Conservation (phyloP, 208 protist genomes). For the Leishmania arabica region DNA sequence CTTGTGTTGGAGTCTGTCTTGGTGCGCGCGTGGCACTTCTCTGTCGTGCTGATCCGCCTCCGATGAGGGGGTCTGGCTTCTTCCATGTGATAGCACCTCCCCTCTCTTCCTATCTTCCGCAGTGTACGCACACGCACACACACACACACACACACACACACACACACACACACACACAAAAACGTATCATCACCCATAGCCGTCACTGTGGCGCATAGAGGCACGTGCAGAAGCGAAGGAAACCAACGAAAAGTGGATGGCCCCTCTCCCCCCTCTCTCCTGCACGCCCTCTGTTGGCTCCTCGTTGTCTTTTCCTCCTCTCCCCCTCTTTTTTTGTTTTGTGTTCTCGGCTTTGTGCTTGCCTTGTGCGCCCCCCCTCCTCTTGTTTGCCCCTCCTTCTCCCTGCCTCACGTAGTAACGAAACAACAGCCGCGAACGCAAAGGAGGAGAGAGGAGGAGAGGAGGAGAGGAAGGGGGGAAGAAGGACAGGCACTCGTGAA, state of each 20-base stretch:
- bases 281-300: not conserved
- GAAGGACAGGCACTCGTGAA: not conserved
- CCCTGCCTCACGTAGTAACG: not conserved
- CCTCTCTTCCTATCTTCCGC: not conserved
- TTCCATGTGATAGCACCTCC: slow-evolving; percentile 1
- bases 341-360: not conserved
- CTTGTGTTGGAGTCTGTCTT: not conserved
- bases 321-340: not conserved
- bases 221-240: not conserved
- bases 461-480: not conserved
- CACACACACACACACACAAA: not conserved
- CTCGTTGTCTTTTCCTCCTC: not conserved
- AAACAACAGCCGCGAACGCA: not conserved
- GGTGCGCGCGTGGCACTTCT: not conserved
- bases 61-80: not conserved
- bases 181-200: not conserved
- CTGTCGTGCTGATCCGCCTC: not conserved
- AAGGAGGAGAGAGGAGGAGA: too few relatives aligned
- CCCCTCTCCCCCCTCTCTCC: not conserved
- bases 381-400: not conserved
- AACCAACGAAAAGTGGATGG: too few relatives aligned
- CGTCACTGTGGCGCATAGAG: not conserved
- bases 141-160: not conserved
- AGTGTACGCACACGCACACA: not conserved
- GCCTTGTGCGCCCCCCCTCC: not conserved